Base-by-base conservation (phyloP, 1,139 yeast genomes). In the Geotrichum restrictum region DNA sequence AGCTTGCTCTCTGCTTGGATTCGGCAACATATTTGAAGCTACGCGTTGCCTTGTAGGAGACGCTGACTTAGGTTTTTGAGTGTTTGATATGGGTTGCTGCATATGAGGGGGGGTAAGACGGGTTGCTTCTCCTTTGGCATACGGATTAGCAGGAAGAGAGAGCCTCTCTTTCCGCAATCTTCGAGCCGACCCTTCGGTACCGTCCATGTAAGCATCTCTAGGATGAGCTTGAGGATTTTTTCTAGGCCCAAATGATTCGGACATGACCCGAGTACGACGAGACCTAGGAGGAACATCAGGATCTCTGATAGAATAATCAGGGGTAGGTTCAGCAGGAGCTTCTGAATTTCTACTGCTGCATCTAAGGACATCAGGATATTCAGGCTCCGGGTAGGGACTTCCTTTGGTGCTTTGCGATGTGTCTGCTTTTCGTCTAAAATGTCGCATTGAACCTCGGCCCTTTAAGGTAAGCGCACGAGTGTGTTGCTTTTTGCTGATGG, bases 401-500 rank as follows among this genome's bases (percentile, higher is more conserved):
- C 32, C 40, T 38, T 51, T 41, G n/a, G 29, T 29, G 18, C 31
- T 22, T 8, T 13, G 10, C 10, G 29, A 16, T 5, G 38, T 33
- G 13, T 45, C 48, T 22, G 49, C 51, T 31, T 49, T 49, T 18
- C 53, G 37, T 38, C 60, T 39, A 32, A 57, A 57, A 3, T 60
- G 56, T 39, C 56, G 55, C 44, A 62, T 59, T 2, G 63, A 57
- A 3, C 64, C 63, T 34, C 64, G 53, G 39, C 65, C 64, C 48
- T 58, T 57, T 24, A 62, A 40, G 1, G 62, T 55, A 45, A 64
- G 42, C 33, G 60, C 57, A 10, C 64, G 57, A 45, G 63, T 64
- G 45, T 64, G 67, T 42, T 64, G 66, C 31, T 56, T 57, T 37
- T 65, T 56, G 1, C 66, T 64, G 24, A 64, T 54, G n/a, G 53